phyloP scores from a whole-genome alignment of 257 asterid species.

The Penstemon newberryi region DNA sequence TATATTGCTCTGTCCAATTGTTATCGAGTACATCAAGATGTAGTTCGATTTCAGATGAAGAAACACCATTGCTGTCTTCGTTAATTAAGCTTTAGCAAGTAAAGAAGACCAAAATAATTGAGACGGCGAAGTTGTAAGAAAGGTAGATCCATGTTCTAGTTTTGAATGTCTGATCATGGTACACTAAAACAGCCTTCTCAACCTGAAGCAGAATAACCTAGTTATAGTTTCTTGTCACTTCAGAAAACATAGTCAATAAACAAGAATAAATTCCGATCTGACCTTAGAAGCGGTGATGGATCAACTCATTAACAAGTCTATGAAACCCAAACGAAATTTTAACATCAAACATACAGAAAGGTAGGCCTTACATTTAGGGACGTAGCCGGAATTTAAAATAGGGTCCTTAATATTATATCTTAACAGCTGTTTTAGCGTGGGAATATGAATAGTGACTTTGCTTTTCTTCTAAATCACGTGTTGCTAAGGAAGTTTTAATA shows the following conservation, averaged over 20 bases:
- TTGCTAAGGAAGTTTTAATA: not conserved
- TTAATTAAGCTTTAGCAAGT: slow-evolving; percentile 63
- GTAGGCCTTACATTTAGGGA: too few species aligned
- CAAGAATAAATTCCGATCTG: too few species aligned
- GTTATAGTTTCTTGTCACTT: not conserved
- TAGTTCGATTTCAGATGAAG: slow-evolving; percentile 68
- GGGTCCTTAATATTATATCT: too few species aligned
- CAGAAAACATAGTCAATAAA: not conserved
- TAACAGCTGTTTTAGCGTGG: too few species aligned
- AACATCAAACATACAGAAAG: too few species aligned
- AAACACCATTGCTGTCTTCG: slow-evolving; percentile 58
- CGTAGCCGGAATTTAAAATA: too few species aligned
- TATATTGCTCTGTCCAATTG: slow-evolving; percentile 61
- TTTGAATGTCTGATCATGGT: slow-evolving; percentile 63
- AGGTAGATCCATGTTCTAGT: slow-evolving; percentile 72
- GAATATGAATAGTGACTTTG: too few species aligned
- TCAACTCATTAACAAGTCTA: not conserved
- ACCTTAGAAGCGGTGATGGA: not conserved
- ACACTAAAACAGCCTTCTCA: slow-evolving; percentile 52
- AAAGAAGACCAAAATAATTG: slow-evolving; percentile 79
- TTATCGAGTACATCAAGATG: slow-evolving; percentile 74
- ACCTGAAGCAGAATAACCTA: slow-evolving; percentile 40
- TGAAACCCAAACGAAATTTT: not conserved
- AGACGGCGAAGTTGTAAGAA: slow-evolving; percentile 56
- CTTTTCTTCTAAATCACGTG: too few species aligned